Evolutionary conservation across 1,284 basidiomycete genomes (phyloP).

Genomic region (Moesziomyces antarcticus): DNA sequence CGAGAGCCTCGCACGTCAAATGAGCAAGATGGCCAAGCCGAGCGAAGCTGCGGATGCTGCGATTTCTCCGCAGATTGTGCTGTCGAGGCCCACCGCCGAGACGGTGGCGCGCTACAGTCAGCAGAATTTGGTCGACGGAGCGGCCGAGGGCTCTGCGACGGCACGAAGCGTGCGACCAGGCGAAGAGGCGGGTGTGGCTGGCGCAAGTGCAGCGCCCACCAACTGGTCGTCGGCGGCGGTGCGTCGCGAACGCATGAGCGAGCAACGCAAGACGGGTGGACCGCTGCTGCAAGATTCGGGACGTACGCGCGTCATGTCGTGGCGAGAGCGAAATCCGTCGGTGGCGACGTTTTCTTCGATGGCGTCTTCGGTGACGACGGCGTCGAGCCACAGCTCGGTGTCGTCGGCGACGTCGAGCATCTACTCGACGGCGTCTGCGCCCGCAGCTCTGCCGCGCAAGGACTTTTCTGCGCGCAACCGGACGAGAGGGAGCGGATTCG

Average conservation of each 20-base stretch:
- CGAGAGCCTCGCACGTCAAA: conserved; percentile 53
- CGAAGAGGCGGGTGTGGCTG: conserved; percentile 1
- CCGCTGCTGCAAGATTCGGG: conserved; percentile 33
- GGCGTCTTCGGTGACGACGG: conserved; percentile 30
- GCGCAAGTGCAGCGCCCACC: conserved; percentile 14
- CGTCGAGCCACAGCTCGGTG: conserved; percentile 33
- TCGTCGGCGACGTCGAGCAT: conserved; percentile 51
- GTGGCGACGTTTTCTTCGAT: conserved; percentile 40
- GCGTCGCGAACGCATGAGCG: conserved; percentile 52
- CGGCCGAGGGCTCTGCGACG: background rate
- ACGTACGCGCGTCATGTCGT: conserved; percentile 43
- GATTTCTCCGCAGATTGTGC: conserved; percentile 13
- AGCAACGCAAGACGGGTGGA: conserved; percentile 36
- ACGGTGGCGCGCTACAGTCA: conserved; percentile 37
- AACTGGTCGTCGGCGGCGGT: conserved; percentile 51
- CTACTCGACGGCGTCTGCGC: conserved; percentile 56
- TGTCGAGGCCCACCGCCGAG: conserved; percentile 45
- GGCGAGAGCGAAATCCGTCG: conserved; percentile 54
- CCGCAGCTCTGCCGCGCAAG: conserved; percentile 45
- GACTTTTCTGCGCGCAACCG: conserved; percentile 33
- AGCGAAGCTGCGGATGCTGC: conserved; percentile 26
- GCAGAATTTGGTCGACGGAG: conserved; percentile 19
- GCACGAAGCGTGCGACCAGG: background rate
- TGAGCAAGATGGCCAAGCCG: conserved; percentile 53
- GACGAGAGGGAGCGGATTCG: conserved; percentile 34